Conservation (phyloP, 164 flowering plant species). For the Vitis amurensis region DNA sequence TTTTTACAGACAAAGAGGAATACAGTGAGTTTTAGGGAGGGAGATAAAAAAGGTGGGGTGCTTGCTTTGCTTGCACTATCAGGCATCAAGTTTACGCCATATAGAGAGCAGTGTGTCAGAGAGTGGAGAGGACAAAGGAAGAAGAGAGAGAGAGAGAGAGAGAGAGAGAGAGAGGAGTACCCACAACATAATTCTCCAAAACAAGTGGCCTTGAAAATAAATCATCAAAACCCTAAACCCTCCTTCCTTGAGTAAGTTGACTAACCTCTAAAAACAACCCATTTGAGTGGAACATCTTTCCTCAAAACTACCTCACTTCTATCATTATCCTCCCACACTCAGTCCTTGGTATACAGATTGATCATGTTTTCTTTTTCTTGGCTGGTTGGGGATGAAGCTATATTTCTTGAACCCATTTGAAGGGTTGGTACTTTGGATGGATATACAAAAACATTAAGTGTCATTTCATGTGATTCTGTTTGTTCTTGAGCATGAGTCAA, state of each 20-base stretch:
- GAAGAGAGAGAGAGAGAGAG: constrained; percentile 10
- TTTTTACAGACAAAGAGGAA: constrained; percentile 34
- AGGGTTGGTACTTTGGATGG: too few relatives aligned
- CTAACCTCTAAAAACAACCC: background rate
- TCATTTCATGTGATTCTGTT: too few relatives aligned
- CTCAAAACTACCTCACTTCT: too few relatives aligned
- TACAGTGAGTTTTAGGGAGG: constrained; percentile 16
- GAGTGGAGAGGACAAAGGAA: constrained; percentile 32
- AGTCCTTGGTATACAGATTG: too few relatives aligned
- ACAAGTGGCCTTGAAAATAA: background rate
- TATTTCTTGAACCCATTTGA: too few relatives aligned
- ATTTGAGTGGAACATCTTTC: too few relatives aligned
- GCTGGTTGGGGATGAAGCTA: too few relatives aligned
- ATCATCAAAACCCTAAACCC: constrained; percentile 1
- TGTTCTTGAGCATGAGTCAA: too few relatives aligned
- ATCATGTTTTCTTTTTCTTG: too few relatives aligned
- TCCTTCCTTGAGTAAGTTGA: background rate
- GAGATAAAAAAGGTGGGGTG: constrained; percentile 30
- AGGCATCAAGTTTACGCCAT: constrained; percentile 84
- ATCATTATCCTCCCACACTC: too few relatives aligned
- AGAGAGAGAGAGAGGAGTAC: constrained; percentile 13
- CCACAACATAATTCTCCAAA: background rate
- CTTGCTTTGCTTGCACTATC: constrained; percentile 97
- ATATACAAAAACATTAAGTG: too few relatives aligned
- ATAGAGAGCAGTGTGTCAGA: constrained; percentile 63